Evolutionary conservation across 2,329 filamentous ascomycete genomes (phyloP).

Genomic region (Paraconiothyrium sp.): DNA sequence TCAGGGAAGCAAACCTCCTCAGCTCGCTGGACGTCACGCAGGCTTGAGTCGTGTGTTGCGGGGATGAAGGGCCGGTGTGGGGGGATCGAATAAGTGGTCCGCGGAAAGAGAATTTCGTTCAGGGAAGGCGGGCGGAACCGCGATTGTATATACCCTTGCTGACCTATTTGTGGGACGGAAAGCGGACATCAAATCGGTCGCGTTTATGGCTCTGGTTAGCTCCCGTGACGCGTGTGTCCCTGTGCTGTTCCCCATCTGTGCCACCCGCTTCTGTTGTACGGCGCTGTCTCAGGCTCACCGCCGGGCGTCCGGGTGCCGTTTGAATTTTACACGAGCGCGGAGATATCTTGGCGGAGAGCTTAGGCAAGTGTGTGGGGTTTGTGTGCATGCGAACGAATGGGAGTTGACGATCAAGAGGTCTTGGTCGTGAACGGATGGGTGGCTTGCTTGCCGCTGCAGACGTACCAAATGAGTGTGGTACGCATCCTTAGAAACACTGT

Average conservation of each 20-base stretch:
- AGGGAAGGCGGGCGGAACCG: constrained; percentile 1
- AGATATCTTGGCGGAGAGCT: neutral
- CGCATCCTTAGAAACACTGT: neutral
- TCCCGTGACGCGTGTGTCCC: neutral
- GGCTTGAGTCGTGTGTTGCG: constrained; percentile 12
- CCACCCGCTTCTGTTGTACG: neutral
- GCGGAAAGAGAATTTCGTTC: neutral
- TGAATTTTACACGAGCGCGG: neutral
- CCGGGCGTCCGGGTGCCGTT: neutral
- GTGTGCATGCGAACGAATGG: neutral
- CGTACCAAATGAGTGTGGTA: neutral
- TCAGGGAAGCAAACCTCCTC: constrained; percentile 86
- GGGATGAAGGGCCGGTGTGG: constrained; percentile 2
- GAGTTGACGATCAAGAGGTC: neutral
- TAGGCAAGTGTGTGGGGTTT: neutral
- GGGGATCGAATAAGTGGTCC: neutral
- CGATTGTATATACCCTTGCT: constrained; percentile 13
- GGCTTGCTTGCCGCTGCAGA: neutral
- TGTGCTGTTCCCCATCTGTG: neutral
- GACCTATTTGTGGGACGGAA: constrained; percentile 3
- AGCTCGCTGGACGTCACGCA: constrained; percentile 37
- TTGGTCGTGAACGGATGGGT: neutral
- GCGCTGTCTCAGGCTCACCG: constrained; percentile 6
- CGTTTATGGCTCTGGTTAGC: neutral
- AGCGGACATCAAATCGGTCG: neutral